These are phyloP conservation scores for Salix dunnii DNA, from an alignment of 345 rosid species.

Conservation along the genomic window DNA sequence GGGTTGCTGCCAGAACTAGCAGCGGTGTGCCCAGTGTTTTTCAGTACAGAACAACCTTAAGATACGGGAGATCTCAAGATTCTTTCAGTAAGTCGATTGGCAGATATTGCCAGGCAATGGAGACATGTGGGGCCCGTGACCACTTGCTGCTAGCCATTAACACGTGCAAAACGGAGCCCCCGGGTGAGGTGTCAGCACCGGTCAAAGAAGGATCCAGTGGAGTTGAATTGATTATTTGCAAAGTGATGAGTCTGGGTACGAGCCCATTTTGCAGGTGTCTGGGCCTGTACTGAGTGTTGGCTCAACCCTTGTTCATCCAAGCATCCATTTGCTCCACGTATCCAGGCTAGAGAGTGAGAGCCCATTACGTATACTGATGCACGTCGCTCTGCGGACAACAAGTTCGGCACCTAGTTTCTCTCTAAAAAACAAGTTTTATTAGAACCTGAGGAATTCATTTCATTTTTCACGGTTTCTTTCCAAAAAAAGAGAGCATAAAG, in stretches of 20 bases:
- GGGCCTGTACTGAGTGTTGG: background rate
- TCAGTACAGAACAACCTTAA: background rate
- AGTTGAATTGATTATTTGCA: background rate
- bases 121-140: background rate
- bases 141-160: background rate
- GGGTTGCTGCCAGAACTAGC: background rate
- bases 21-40: background rate
- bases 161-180: conserved; percentile 6
- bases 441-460: no score
- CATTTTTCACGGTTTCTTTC: no score
- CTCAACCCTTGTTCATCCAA: background rate
- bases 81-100: background rate
- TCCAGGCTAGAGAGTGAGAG: no score
- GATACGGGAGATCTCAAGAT: background rate
- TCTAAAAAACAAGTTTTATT: no score
- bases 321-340: background rate
- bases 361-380: no score
- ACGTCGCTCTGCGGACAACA: no score
- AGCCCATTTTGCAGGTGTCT: no score
- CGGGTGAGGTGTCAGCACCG: conserved; percentile 13
- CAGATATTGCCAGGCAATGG: background rate
- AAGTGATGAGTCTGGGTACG: background rate
- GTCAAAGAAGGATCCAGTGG: conserved; percentile 16
- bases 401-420: no score
- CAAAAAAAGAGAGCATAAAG: no score